Evolutionary conservation across 345 rosid species (phyloP), one percentile per base, ranked within the genome.

Genomic region (Capsella bursapastoris): DNA sequence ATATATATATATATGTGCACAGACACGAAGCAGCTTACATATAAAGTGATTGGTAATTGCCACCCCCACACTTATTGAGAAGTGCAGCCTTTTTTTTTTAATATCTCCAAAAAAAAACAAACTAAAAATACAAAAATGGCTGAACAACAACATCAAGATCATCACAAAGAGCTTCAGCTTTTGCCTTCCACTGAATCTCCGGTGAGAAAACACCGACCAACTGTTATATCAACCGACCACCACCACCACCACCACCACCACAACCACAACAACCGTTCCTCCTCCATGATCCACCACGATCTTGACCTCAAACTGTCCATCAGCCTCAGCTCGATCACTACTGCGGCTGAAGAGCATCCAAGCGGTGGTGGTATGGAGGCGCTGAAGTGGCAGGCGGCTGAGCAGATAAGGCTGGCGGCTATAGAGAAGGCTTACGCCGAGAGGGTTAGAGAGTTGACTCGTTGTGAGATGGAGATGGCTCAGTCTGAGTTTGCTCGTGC

Each of bases 361-460:
- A 82, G 38, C 8, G 84, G 57, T 11, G 57, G 61, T 1, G 64
- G 83, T 53, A 83, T 90, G 2, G 90, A 88, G 75, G 85, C 91
- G 5, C 9, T 95, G 80, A 95, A 90, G 75, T 92, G 96, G 99
- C 91, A 92, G 78, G 90, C 99, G 52, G 90, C 91, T 10, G 99
- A 95, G 88, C 96, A 89, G 64, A 90, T 92, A 49, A 83, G 93
- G 16, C 40, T 92, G 64, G 96, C 97, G 0, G 86, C 97, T 0
- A 84, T 92, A 1, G 99, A 95, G 53, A 95, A 88, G 78, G 96
- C 96, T 12, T 95, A 95, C 38, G 97, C 99, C 0, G 99, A 95
- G 83, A 83, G 97, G 35, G 92, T 95, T 53, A 84, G 96, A 86
- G 99, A 95, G 79, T 85, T 90, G 31, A 90, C 96, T 38, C 80